These are phyloP conservation scores for Vanrija sp. DNA, from an alignment of 1,284 basidiomycete genomes.

Conservation along the genomic window DNA sequence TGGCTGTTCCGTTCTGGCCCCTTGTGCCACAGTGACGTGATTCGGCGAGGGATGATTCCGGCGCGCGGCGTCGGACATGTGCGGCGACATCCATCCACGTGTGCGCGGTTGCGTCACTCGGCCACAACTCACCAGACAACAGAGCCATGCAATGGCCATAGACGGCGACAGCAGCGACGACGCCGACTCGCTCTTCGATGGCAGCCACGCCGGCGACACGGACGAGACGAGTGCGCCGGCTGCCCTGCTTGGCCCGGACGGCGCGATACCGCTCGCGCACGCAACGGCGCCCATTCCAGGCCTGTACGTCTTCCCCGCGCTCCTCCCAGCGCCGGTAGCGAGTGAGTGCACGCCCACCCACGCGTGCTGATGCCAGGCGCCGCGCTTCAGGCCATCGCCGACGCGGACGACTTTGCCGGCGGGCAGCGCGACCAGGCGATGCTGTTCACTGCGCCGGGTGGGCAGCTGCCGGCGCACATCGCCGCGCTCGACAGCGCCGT, in stretches of 20 bases:
- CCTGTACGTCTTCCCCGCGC: slow-evolving; percentile 13
- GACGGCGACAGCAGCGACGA: not conserved
- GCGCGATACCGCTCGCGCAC: not conserved
- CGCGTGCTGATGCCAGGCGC: slow-evolving; percentile 13
- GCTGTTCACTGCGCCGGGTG: slow-evolving; percentile 34
- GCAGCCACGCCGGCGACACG: not conserved
- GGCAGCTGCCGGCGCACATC: slow-evolving; percentile 26
- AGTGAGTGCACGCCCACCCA: slow-evolving; percentile 1
- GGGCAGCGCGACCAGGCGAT: slow-evolving; percentile 47
- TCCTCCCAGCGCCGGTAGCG: slow-evolving; percentile 7
- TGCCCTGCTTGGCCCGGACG: not conserved
- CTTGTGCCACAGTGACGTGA: not conserved
- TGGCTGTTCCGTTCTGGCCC: not conserved
- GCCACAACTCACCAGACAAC: not conserved
- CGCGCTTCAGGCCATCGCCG: slow-evolving; percentile 23
- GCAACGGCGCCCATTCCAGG: slow-evolving; percentile 13
- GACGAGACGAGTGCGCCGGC: not conserved
- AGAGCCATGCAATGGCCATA: not conserved
- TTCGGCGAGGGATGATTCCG: no score
- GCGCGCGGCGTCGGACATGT: no score
- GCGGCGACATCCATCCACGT: not conserved
- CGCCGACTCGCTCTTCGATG: slow-evolving; percentile 19
- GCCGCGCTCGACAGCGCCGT: slow-evolving; percentile 15
- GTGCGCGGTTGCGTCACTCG: not conserved
- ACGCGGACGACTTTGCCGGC: slow-evolving; percentile 38